Conservation (phyloP, 257 asterid genomes). For the Solanum clarkiae region DNA sequence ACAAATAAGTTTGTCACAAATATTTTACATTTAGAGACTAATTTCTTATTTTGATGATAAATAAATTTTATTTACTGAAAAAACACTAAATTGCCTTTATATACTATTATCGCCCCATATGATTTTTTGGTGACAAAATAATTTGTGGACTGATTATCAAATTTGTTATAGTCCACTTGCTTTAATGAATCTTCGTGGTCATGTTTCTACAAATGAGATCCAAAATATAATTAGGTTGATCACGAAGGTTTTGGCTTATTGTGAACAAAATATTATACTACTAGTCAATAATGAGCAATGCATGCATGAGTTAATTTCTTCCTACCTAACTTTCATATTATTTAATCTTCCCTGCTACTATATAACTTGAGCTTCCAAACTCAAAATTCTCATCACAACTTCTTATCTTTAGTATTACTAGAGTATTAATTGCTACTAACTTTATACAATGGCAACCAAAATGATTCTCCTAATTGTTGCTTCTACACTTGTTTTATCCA, state of each 20-base stretch:
- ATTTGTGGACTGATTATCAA: not conserved
- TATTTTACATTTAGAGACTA: too few species aligned
- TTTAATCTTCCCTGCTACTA: not conserved
- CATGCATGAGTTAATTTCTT: not conserved
- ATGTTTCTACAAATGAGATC: not conserved
- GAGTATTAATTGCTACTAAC: not conserved
- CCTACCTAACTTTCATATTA: not conserved
- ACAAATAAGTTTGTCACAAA: too few species aligned
- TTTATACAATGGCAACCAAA: slow-evolving; percentile 1
- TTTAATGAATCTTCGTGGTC: not conserved
- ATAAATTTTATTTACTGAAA: too few species aligned
- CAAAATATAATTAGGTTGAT: not conserved
- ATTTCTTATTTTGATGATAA: too few species aligned
- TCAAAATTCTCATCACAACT: not conserved
- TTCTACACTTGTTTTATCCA: not conserved
- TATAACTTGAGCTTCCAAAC: not conserved
- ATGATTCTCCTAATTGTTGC: not conserved
- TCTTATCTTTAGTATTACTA: not conserved
- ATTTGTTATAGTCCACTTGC: not conserved
- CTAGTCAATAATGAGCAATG: not conserved
- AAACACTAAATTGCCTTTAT: too few species aligned
- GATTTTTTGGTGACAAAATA: too few species aligned
- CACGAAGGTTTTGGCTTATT: not conserved
- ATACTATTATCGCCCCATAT: not conserved
- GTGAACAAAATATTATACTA: not conserved